phyloP scores from a whole-genome alignment of 2,329 filamentous ascomycete genomes.

The Alternaria sp. region DNA sequence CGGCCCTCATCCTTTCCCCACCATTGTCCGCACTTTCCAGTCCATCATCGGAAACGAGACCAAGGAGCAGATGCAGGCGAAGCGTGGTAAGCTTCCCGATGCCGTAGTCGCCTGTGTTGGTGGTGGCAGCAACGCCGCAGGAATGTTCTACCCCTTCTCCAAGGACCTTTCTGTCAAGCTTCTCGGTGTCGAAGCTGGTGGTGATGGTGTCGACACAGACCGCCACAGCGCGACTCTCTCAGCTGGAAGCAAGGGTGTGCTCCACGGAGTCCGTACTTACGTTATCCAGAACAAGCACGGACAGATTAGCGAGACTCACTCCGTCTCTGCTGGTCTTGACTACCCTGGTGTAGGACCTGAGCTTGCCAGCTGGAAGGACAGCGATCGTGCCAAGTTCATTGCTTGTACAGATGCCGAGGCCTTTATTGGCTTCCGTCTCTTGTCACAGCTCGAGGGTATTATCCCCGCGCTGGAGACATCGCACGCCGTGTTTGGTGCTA shows the following conservation, averaged over 20 bases:
- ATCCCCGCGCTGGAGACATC: conserved; percentile 95
- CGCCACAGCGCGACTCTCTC: conserved; percentile 89
- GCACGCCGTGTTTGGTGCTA: conserved; percentile 88
- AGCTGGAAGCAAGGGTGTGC: conserved; percentile 86
- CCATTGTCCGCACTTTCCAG: conserved; percentile 97
- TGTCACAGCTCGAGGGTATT: conserved; percentile 92
- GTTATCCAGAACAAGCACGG: conserved; percentile 92
- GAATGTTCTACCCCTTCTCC: conserved; percentile 98
- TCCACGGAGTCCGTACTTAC: conserved; percentile 96
- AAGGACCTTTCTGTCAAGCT: conserved; percentile 86
- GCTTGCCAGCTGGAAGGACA: conserved; percentile 92
- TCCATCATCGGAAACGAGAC: conserved; percentile 96
- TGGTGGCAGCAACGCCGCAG: conserved; percentile 91
- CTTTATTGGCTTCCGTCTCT: conserved; percentile 83
- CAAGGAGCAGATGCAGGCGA: conserved; percentile 86
- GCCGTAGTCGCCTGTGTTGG: conserved; percentile 97
- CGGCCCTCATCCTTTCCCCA: conserved; percentile 96
- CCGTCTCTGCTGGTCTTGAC: conserved; percentile 93
- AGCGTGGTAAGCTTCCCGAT: conserved; percentile 89
- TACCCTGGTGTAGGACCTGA: conserved; percentile 98
- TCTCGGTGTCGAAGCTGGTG: conserved; percentile 92
- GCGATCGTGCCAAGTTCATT: conserved; percentile 83
- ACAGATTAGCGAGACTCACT: conserved; percentile 95
- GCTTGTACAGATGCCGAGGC: conserved; percentile 92
- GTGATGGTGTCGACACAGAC: conserved; percentile 86